Evolutionary conservation across 306 rosid genomes (phyloP).

Genomic region (Vigna trinervia): DNA sequence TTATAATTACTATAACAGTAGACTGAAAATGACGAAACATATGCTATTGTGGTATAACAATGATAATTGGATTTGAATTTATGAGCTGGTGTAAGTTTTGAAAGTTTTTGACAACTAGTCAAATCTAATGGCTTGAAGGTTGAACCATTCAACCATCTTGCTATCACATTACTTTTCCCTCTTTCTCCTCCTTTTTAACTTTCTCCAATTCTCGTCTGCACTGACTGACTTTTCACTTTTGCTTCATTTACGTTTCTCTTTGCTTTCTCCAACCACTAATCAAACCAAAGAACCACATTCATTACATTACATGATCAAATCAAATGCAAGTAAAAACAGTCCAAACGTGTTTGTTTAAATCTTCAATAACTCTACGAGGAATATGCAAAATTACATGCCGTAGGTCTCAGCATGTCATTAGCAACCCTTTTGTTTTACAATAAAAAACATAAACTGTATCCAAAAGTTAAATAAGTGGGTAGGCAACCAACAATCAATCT

Average conservation of each 20-base stretch:
- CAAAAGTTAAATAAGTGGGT: too few relatives aligned
- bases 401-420: too few relatives aligned
- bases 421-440: too few relatives aligned
- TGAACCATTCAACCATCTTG: constrained; percentile 63
- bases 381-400: too few relatives aligned
- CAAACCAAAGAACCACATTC: background rate
- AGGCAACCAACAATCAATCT: too few relatives aligned
- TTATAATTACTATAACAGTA: background rate
- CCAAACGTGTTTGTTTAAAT: background rate
- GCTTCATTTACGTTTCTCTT: constrained; percentile 46
- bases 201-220: constrained; percentile 21
- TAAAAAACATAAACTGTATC: too few relatives aligned
- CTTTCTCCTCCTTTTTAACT: constrained; percentile 56
- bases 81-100: background rate
- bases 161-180: constrained; percentile 62
- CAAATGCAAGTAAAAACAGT: background rate
- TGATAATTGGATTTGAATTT: background rate
- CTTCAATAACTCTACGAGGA: background rate
- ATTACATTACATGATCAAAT: background rate
- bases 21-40: background rate
- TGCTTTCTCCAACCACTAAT: constrained; percentile 72
- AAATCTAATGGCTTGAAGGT: background rate
- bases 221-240: constrained; percentile 37
- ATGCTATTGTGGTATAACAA: too few relatives aligned
- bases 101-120: background rate